Base-by-base conservation (phyloP, 2,329 filamentous ascomycete species). In the Sclerotiophoma versabilis region DNA sequence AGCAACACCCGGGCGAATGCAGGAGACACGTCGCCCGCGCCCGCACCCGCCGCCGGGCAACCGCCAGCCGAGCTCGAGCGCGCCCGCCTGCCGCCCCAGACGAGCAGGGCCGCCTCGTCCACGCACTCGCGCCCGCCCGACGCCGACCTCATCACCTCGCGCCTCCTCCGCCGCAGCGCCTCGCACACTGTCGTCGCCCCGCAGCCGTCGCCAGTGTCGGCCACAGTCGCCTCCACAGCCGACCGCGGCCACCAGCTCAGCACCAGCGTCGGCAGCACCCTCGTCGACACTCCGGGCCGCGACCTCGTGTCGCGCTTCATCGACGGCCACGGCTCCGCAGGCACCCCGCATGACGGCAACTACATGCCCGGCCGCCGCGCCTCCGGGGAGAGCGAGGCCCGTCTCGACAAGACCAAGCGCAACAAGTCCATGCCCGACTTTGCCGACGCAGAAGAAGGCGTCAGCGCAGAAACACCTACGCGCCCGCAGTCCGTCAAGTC, bases 111-210 rank as follows among this genome's bases (percentile, higher is more conserved):
- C 36, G 68, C 59, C 54, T 66, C 72, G 25, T 66, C 72, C 45
- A 64, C 71, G 27, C 69, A 75, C 47, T 72, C 72, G 26, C 62
- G 72, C 27, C 71, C 72, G 20, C 74, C 76, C 29, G 86, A 87
- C 65, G 87, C 85, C 56, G 84, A 87, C 63, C 84, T 87, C 57
- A 82, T 90, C 45, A 90, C 88, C 6, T 87, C 87, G 25, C 82
- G 87, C 54, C 75, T 91, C 30, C 79, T 92, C 2, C 84, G 88
- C 66, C 83, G 88, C 61, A 85, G 81, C 9, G 82, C 85, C 0
- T 86, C 86, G 5, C 80, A 85, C 57, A 38, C 48, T 9, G 81
- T 83, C 57, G 82, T 84, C 3, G 84, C 87, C 29, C 87, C 86
- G 32, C 81, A 87, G 68, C 88, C 89, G 82, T 87, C 86, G 7